phyloP scores from a whole-genome alignment of 2,329 filamentous ascomycete species.

The Cercospora beticola region DNA sequence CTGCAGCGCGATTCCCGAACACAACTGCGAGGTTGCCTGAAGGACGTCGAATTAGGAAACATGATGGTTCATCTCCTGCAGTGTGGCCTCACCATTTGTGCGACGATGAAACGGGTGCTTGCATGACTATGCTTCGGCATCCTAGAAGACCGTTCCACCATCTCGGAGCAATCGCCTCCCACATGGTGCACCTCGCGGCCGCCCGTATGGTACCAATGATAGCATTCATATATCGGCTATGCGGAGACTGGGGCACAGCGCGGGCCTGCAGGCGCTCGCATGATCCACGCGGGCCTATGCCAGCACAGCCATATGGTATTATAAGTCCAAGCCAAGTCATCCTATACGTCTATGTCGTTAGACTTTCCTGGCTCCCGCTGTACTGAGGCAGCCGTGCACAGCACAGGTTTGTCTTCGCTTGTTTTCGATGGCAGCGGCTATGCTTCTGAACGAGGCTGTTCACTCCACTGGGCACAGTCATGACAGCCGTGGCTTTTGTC shows the following conservation, averaged over 20 bases:
- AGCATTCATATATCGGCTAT: background rate
- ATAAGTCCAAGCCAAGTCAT: conserved; percentile 1
- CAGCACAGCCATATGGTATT: conserved; percentile 14
- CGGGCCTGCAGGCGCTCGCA: background rate
- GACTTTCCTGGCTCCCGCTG: background rate
- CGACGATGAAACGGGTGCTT: background rate
- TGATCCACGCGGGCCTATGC: conserved; percentile 13
- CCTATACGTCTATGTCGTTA: conserved; percentile 3
- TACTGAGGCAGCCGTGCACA: conserved; percentile 6
- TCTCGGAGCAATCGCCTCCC: background rate
- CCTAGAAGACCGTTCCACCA: background rate
- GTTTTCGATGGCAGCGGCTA: conserved; percentile 5
- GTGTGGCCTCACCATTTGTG: background rate
- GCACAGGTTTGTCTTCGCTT: conserved; percentile 4
- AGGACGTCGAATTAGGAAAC: background rate
- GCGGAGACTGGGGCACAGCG: conserved; percentile 7
- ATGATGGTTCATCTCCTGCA: background rate
- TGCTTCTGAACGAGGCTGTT: conserved; percentile 10
- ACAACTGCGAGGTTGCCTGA: conserved; percentile 3
- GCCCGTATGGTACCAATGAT: conserved; percentile 14
- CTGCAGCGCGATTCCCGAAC: background rate
- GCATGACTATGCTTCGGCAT: background rate
- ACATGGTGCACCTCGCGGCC: background rate
- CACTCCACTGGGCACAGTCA: conserved; percentile 3
- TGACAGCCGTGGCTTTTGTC: background rate